Evolutionary conservation across 1,139 yeast genomes (phyloP).

Genomic region (Blastobotrys proliferans): DNA sequence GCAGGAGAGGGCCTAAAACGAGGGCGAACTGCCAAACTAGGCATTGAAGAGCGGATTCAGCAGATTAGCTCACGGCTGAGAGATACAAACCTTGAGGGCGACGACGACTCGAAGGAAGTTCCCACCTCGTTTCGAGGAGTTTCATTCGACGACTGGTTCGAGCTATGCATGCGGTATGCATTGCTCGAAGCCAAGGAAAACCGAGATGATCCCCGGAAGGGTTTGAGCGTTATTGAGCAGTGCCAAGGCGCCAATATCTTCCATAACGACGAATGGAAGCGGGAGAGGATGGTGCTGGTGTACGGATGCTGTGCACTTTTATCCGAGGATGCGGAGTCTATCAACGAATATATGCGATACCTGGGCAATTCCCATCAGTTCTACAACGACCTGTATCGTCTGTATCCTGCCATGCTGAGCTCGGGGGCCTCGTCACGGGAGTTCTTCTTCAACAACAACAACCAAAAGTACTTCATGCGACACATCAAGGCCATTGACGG

Average conservation of each 20-base stretch:
- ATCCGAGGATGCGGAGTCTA: conserved; percentile 48
- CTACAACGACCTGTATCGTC: conserved; percentile 60
- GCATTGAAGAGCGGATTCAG: conserved; percentile 67
- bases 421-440: conserved; percentile 59
- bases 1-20: neutral
- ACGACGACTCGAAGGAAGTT: neutral
- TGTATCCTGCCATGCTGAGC: conserved; percentile 64
- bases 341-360: conserved; percentile 55
- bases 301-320: conserved; percentile 63
- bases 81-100: conserved; percentile 27
- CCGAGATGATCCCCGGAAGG: neutral
- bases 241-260: conserved; percentile 62
- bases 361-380: conserved; percentile 70
- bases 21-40: conserved; percentile 34
- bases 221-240: neutral
- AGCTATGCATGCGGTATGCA: conserved; percentile 73
- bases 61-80: conserved; percentile 44
- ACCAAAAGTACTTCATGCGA: conserved; percentile 83
- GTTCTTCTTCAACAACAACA: conserved; percentile 68
- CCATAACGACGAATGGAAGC: conserved; percentile 51
- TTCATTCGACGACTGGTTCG: conserved; percentile 77
- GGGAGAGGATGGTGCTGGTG: conserved; percentile 57
- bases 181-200: conserved; percentile 68
- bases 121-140: conserved; percentile 60
- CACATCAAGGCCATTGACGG: conserved; percentile 88